Percentiles rank a stretch among this genome's conserved stretches.
Evolutionary conservation across 1,139 yeast genomes (phyloP).

Genomic region (Hyphopichia khmerensis): DNA sequence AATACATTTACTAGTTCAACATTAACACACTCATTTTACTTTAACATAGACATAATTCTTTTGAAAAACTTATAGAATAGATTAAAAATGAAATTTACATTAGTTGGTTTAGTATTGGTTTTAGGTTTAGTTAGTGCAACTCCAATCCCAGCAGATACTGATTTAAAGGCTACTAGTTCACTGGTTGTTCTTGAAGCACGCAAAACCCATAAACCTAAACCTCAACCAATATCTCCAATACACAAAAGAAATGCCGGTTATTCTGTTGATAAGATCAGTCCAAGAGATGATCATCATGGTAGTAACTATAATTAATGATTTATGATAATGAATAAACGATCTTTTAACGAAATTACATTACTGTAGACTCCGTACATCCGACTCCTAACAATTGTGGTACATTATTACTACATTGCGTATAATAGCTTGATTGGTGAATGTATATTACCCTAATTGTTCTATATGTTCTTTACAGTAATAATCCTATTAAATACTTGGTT

Average conservation of each 20-base stretch:
- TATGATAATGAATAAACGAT: neutral
- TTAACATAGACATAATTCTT: neutral
- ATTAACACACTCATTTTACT: neutral
- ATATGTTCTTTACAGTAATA: too few species aligned
- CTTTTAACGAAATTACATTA: too few species aligned
- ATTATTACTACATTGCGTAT: too few species aligned
- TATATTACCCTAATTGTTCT: too few species aligned
- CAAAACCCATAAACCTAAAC: neutral
- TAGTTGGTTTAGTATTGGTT: neutral
- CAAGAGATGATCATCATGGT: slow-evolving; percentile 4
- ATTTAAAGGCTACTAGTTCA: slow-evolving; percentile 15
- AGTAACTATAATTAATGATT: neutral
- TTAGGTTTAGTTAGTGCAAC: slow-evolving; percentile 12
- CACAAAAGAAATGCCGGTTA: neutral
- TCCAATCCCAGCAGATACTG: slow-evolving; percentile 26
- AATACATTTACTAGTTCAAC: neutral
- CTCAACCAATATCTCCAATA: neutral
- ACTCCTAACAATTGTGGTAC: too few species aligned
- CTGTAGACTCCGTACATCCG: too few species aligned
- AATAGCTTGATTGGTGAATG: too few species aligned
- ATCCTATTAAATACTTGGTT: too few species aligned
- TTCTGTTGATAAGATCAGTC: slow-evolving; percentile 3
- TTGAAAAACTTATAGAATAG: too few species aligned
- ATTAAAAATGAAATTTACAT: neutral
- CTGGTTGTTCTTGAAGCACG: neutral